Percentiles rank a stretch among this genome's conserved stretches.
Evolutionary conservation across 108 stramenopile genomes (phyloP).

Genomic region (Stephanodiscus triporus): DNA sequence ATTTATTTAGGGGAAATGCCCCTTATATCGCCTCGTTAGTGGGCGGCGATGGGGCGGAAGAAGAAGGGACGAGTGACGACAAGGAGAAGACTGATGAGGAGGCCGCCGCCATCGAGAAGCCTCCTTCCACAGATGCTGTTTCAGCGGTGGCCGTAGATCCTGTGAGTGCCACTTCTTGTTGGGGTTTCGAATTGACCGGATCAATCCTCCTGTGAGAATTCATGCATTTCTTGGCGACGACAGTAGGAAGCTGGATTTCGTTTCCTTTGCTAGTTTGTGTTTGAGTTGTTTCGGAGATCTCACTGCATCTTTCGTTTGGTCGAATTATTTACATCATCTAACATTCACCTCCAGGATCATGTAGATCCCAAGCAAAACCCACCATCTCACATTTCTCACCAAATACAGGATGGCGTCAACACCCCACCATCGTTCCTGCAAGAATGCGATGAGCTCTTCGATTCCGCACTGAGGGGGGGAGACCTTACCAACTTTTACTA

Average conservation of each 20-base stretch:
- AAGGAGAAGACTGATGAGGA: slow-evolving; percentile 13
- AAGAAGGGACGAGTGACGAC: slow-evolving; percentile 3
- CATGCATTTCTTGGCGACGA: too few species aligned
- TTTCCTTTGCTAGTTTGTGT: too few species aligned
- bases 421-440: slow-evolving; percentile 7
- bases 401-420: slow-evolving; percentile 41
- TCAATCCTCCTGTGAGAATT: too few species aligned
- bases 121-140: too few species aligned
- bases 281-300: too few species aligned
- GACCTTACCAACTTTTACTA: slow-evolving; percentile 78
- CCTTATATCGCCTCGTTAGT: slow-evolving; percentile 52
- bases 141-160: slow-evolving; percentile 1
- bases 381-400: background rate
- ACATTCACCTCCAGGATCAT: slow-evolving; percentile 10
- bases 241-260: too few species aligned
- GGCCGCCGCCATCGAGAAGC: slow-evolving; percentile 10
- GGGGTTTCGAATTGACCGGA: too few species aligned
- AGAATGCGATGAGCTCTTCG: slow-evolving; percentile 38
- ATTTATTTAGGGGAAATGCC: slow-evolving; percentile 76
- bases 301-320: background rate
- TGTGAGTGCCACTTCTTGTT: too few species aligned
- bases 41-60: slow-evolving; percentile 30
- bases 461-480: slow-evolving; percentile 34
- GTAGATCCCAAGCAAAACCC: background rate
- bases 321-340: too few species aligned